These are phyloP conservation scores for Schrenkiella parvula DNA, from an alignment of 345 rosid genomes.

Conservation along the genomic window DNA sequence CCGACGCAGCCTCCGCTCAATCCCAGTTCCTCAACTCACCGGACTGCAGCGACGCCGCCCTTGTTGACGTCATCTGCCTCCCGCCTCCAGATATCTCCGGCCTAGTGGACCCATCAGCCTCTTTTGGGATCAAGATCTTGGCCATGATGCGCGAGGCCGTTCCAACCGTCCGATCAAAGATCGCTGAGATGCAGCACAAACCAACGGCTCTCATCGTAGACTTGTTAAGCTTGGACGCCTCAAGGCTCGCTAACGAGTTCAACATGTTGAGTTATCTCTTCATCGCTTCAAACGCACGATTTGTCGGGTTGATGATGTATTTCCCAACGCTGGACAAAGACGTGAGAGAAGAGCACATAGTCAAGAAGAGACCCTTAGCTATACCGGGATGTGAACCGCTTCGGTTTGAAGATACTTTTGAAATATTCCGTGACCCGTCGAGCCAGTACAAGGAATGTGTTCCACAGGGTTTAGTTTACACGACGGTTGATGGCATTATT, in stretches of 20 bases:
- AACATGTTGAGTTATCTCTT: slow-evolving; percentile 39
- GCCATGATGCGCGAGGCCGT: slow-evolving; percentile 35
- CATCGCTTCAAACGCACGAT: slow-evolving; percentile 41
- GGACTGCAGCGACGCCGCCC: background rate
- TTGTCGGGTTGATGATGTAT: slow-evolving; percentile 14
- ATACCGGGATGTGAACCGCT: slow-evolving; percentile 49
- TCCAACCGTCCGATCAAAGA: slow-evolving; percentile 34
- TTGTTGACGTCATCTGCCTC: slow-evolving; percentile 30
- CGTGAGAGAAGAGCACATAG: slow-evolving; percentile 19
- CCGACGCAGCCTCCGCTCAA: slow-evolving; percentile 20
- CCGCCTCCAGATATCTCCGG: slow-evolving; percentile 38
- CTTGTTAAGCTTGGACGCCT: slow-evolving; percentile 36
- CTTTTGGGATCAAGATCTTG: slow-evolving; percentile 1
- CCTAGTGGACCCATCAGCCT: slow-evolving; percentile 8
- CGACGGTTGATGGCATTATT: slow-evolving; percentile 9
- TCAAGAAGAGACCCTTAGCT: slow-evolving; percentile 23
- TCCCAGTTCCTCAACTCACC: slow-evolving; percentile 3
- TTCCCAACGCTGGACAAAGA: slow-evolving; percentile 15
- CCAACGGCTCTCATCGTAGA: slow-evolving; percentile 44
- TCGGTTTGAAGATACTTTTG: slow-evolving; percentile 39
- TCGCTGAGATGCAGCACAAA: slow-evolving; percentile 28
- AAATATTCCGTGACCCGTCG: slow-evolving; percentile 27
- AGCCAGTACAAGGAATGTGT: slow-evolving; percentile 1
- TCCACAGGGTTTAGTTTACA: background rate
- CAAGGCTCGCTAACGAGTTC: slow-evolving; percentile 38